Evolutionary conservation across 208 protist species (phyloP), one percentile per base, ranked within the genome.

Genomic region (Wallacemonas rigidus): DNA sequence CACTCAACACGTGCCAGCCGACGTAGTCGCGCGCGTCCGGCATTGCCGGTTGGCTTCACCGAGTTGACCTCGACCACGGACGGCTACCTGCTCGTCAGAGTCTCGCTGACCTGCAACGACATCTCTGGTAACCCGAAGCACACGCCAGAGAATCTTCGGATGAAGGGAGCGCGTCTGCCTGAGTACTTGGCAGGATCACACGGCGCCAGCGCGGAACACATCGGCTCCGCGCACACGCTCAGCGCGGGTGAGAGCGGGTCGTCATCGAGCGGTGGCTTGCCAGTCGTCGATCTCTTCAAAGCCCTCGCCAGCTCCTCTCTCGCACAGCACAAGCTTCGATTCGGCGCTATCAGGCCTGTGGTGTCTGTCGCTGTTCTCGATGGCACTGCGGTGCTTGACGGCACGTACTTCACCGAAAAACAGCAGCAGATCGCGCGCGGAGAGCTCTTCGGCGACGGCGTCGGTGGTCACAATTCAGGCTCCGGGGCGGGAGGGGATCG

Each of bases 261-360:
- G 14, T 45, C 65, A 35, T 63, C 67, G 15, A 9, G 53, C 17
- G 36, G 26, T 36, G 14, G 50, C 43, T 65, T 17, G 72, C 61
- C 60, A 12, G 76, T 82, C 1, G 82, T 80, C 41, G 88, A 93
- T 64, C 73, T 93, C 56, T 90, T 93, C 74, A 71, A 82, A 1
- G 69, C 79, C 14, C 71, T 90, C 11, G 61, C 83, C 47, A 76
- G 50, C n/a, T 93, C 88, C 17, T 87, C 88, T 9, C 58, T 84
- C 35, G 88, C 88, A 26, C 88, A 93, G 73, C 88, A 89, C 79
- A 78, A 89, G 60, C 76, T 93, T 3, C 88, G 88, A 63, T 75
- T 81, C 63, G 83, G 85, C 39, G 65, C 72, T 50, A 88, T 93
- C 69, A 79, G 85, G 39, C 79, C 88, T 9, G 81, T 93, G 12